Evolutionary conservation across 2,329 filamentous ascomycete genomes (phyloP).

Genomic region (Cordyceps cateniannulata): DNA sequence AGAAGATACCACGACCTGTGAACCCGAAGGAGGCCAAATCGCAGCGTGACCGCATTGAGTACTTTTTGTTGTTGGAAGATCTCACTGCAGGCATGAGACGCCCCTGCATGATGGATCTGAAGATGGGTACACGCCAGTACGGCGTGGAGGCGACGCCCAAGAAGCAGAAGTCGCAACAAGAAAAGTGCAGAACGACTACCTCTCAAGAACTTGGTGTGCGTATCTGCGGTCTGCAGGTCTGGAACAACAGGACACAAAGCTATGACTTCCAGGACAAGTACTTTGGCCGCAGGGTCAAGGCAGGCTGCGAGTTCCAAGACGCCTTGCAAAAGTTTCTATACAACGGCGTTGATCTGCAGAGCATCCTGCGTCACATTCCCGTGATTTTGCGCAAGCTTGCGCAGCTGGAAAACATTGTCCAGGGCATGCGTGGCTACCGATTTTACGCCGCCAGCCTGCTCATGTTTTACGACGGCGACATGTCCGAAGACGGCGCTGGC

Average conservation of each 20-base stretch:
- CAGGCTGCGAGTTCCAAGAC: constrained; percentile 80
- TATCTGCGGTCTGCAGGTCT: constrained; percentile 92
- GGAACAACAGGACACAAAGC: constrained; percentile 75
- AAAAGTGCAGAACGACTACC: constrained; percentile 89
- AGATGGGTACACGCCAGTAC: constrained; percentile 98
- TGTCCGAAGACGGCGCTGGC: constrained; percentile 39
- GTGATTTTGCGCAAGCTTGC: constrained; percentile 77
- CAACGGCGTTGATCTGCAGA: constrained; percentile 74
- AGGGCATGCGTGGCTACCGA: constrained; percentile 73
- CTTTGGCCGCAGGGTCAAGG: constrained; percentile 82
- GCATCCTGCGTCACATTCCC: constrained; percentile 81
- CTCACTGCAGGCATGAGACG: constrained; percentile 94
- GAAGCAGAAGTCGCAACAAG: constrained; percentile 86
- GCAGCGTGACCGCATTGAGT: constrained; percentile 67
- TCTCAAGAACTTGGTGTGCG: constrained; percentile 87
- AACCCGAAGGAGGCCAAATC: constrained; percentile 74
- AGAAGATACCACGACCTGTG: constrained; percentile 51
- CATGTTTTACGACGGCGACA: constrained; percentile 91
- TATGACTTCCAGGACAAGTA: constrained; percentile 99
- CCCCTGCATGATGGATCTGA: constrained; percentile 93
- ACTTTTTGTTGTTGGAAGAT: constrained; percentile 89
- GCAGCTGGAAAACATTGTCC: constrained; percentile 76
- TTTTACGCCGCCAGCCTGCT: constrained; percentile 94
- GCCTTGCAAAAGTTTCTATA: constrained; percentile 86
- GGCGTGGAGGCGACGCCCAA: constrained; percentile 86